phyloP scores from a whole-genome alignment of 2,329 filamentous ascomycete genomes.

The Cladosporium austrohemisphaericum region DNA sequence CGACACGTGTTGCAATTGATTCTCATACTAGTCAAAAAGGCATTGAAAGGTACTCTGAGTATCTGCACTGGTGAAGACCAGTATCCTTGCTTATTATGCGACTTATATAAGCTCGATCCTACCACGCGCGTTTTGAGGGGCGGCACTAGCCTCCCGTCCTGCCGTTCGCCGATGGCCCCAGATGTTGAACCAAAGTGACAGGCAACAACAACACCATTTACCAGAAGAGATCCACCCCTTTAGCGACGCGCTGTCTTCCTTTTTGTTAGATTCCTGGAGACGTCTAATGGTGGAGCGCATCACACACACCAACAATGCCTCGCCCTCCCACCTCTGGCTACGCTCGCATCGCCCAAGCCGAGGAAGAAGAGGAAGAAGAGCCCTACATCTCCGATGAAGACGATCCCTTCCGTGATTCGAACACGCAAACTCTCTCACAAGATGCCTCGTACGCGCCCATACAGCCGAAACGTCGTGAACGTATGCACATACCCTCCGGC shows the following conservation, averaged over 20 bases:
- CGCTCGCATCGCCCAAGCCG: constrained; percentile 50
- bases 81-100: too few species aligned
- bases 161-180: neutral
- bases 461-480: constrained; percentile 41
- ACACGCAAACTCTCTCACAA: constrained; percentile 7
- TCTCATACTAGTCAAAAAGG: too few species aligned
- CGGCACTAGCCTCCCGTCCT: neutral
- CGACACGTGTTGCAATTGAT: too few species aligned
- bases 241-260: too few species aligned
- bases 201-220: constrained; percentile 3
- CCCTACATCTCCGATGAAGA: constrained; percentile 41
- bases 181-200: neutral
- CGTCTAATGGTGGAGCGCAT: constrained; percentile 27
- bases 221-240: too few species aligned
- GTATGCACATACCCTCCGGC: constrained; percentile 39
- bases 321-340: constrained; percentile 48
- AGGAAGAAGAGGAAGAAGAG: constrained; percentile 46
- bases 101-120: too few species aligned
- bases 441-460: constrained; percentile 40
- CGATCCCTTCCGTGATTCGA: constrained; percentile 27
- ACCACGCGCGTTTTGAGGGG: too few species aligned
- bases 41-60: too few species aligned
- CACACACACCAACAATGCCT: constrained; percentile 27
- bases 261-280: neutral
- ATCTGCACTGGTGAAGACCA: too few species aligned